phyloP scores from a whole-genome alignment of 306 rosid genomes.

The Senna tora region DNA sequence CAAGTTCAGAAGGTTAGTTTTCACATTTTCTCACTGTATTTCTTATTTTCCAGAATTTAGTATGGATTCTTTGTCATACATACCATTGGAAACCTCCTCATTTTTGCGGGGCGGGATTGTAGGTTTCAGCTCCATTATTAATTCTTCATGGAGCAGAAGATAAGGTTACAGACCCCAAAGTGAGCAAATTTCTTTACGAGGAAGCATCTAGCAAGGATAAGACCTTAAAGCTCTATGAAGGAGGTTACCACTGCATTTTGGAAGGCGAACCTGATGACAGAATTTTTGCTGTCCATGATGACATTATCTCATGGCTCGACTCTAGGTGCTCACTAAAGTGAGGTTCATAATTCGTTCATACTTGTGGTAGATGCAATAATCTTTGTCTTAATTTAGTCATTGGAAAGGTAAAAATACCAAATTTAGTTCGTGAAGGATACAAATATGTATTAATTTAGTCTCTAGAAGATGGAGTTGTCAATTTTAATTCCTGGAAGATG shows the following conservation, averaged over 20 bases:
- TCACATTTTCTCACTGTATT: neutral
- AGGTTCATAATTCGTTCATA: neutral
- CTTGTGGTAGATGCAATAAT: too few species aligned
- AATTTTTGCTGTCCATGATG: constrained; percentile 62
- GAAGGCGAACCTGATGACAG: constrained; percentile 89
- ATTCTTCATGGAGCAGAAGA: constrained; percentile 90
- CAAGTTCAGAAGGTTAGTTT: constrained; percentile 63
- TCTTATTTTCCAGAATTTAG: neutral
- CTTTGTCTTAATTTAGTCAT: too few species aligned
- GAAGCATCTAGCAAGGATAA: constrained; percentile 72
- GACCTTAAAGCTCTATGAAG: constrained; percentile 66
- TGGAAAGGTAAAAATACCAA: too few species aligned
- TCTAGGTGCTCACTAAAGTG: constrained; percentile 41
- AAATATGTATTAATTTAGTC: too few species aligned
- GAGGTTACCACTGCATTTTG: constrained; percentile 73
- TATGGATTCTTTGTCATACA: neutral
- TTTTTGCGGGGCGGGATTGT: constrained; percentile 23
- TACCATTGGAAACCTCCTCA: neutral
- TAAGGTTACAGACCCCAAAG: constrained; percentile 77
- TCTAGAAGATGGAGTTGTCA: too few species aligned
- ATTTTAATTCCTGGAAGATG: too few species aligned
- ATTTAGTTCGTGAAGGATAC: too few species aligned
- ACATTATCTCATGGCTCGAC: constrained; percentile 77
- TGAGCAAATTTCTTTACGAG: constrained; percentile 80
- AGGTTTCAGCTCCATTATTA: constrained; percentile 78